These are phyloP conservation scores for Aureobasidium sp. DNA, from an alignment of 2,329 filamentous ascomycete genomes.

Conservation along the genomic window DNA sequence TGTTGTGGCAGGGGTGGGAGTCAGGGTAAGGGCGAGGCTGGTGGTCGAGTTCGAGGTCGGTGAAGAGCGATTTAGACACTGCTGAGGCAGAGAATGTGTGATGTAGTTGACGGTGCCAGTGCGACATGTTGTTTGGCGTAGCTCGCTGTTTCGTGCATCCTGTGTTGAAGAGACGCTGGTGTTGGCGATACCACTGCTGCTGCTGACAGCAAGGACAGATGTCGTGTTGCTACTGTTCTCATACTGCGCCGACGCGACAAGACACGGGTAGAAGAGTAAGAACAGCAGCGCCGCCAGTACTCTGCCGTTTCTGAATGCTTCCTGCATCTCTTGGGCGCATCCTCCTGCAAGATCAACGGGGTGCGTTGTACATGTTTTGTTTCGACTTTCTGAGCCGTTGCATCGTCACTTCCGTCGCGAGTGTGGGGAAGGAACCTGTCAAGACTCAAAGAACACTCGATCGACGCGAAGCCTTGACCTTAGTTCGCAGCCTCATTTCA, in stretches of 20 bases:
- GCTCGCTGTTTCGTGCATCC: neutral
- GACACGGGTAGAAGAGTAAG: neutral
- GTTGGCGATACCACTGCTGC: neutral
- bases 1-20: neutral
- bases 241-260: neutral
- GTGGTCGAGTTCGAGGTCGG: slow-evolving; percentile 2
- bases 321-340: slow-evolving; percentile 8
- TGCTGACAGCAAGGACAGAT: neutral
- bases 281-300: slow-evolving; percentile 4
- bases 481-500: neutral
- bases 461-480: neutral
- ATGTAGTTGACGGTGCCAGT: slow-evolving; percentile 71
- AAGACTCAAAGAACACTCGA: neutral
- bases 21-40: neutral
- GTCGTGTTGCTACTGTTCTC: neutral
- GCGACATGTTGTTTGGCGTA: slow-evolving; percentile 30
- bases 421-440: neutral
- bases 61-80: slow-evolving; percentile 55
- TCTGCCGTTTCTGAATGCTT: neutral
- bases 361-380: neutral
- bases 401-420: slow-evolving; percentile 1
- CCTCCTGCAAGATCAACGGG: neutral
- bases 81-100: slow-evolving; percentile 66
- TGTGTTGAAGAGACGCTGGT: neutral
- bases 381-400: neutral